These are phyloP conservation scores for Marchantia polymorpha DNA, from an alignment of 225 moss, liverwort and hornwort genomes.

Conservation along the genomic window DNA sequence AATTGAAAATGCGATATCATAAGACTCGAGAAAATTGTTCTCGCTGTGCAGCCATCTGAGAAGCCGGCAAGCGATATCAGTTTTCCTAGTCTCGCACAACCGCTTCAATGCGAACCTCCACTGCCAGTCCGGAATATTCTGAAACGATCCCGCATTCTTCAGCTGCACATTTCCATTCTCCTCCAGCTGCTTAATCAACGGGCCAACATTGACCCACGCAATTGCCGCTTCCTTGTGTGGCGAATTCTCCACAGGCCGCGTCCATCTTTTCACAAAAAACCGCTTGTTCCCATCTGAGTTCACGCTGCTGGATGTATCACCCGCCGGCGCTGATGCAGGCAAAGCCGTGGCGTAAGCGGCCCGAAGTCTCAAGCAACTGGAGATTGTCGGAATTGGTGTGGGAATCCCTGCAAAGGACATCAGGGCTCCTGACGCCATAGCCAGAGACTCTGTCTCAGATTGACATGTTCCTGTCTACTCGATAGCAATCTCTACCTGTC, in stretches of 20 bases:
- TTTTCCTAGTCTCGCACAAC: conserved; percentile 49
- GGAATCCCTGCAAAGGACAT: background rate
- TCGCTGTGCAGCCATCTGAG: conserved; percentile 43
- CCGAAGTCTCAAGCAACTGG: background rate
- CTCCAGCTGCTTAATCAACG: conserved; percentile 46
- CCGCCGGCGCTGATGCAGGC: background rate
- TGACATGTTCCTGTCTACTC: background rate
- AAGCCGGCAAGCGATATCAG: conserved; percentile 52
- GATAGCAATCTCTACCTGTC: background rate
- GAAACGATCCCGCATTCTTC: conserved; percentile 28
- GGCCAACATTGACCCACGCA: conserved; percentile 28
- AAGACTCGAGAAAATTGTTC: conserved; percentile 32
- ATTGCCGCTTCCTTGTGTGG: background rate
- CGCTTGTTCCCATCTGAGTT: background rate
- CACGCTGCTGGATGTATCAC: background rate
- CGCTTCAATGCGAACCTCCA: conserved; percentile 56
- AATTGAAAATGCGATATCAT: conserved; percentile 55
- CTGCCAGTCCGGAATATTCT: conserved; percentile 42
- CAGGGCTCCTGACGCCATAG: conserved; percentile 23
- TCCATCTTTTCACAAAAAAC: conserved; percentile 25
- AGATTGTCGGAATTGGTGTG: background rate
- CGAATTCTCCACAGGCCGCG: conserved; percentile 1
- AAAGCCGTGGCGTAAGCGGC: background rate
- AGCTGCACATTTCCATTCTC: conserved; percentile 20
- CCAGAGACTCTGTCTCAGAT: background rate